These are phyloP conservation scores for Cajanus cajan DNA, from an alignment of 306 rosid genomes.

Conservation along the genomic window DNA sequence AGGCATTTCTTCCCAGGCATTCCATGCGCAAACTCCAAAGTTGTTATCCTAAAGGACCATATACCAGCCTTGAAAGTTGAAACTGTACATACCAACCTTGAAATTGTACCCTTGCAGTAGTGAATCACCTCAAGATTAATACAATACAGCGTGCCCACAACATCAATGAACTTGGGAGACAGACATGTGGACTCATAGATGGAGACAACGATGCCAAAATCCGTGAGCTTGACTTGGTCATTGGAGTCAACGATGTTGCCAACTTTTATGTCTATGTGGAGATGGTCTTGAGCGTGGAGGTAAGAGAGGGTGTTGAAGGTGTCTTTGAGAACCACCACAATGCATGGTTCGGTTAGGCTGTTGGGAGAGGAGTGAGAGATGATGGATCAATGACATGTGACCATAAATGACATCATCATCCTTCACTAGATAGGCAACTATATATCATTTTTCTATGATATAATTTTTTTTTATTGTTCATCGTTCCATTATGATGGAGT, in stretches of 20 bases:
- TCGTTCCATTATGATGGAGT: too few species aligned
- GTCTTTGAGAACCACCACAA: conserved; percentile 50
- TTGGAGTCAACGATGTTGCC: conserved; percentile 56
- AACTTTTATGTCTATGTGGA: conserved; percentile 68
- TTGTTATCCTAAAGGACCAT: conserved; percentile 69
- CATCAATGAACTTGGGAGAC: conserved; percentile 40
- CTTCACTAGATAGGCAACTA: too few species aligned
- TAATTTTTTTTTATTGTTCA: too few species aligned
- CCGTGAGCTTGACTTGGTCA: conserved; percentile 48
- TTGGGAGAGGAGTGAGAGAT: conserved; percentile 47
- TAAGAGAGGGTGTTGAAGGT: conserved; percentile 52
- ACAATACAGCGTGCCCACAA: conserved; percentile 65
- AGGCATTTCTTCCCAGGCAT: too few species aligned
- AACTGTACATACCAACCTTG: too few species aligned
- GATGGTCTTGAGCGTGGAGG: conserved; percentile 68
- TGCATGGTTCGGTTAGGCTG: conserved; percentile 53
- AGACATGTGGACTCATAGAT: conserved; percentile 44
- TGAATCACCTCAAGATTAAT: conserved; percentile 74
- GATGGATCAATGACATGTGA: conserved; percentile 60
- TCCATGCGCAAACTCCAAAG: conserved; percentile 65
- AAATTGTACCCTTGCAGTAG: conserved; percentile 54
- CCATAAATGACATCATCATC: conserved; percentile 80
- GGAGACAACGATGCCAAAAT: conserved; percentile 61
- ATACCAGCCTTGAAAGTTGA: too few species aligned
- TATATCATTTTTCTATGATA: too few species aligned